Evolutionary conservation across 2,329 filamentous ascomycete species (phyloP), one percentile per base, ranked within the genome.

Genomic region (Lachnellula occidentalis): DNA sequence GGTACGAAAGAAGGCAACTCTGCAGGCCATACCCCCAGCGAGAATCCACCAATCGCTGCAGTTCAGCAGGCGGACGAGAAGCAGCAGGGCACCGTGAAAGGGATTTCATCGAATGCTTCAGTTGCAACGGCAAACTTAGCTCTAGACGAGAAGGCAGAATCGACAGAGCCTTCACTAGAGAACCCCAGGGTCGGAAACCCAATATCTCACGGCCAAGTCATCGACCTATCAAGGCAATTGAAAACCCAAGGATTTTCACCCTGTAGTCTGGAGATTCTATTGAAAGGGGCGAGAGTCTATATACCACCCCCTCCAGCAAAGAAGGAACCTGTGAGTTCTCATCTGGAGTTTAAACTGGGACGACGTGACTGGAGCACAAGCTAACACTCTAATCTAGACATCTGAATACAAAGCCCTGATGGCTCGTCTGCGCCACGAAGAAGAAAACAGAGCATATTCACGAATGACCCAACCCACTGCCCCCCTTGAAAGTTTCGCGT

Each of bases 361-460:
- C 15, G 21, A 22, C 31, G 22, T 4, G 17, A n/a, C 21, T 24
- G 21, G 36, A 41, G 36, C 41, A 14, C 36, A 46, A 36, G 51
- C 57, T 60, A 57, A 60, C 22, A 43, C 12, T 17, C 21, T 53
- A 9, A 56, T 14, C 12, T 31, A 95, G 83, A 87, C 86, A 1
- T 75, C 84, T 7, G 87, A 95, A 72, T 97, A 92, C 74, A 88
- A 90, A 70, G 87, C 86, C 6, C 77, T 96, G 1, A 97, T 97
- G 90, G 84, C 85, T 22, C 84, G 86, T 15, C 82, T 99, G 19
- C 89, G 90, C 59, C 83, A 80, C 57, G 85, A 94, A 65, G 87
- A 92, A 73, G 92, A 97, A 75, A 81, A 85, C 61, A 83, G 87
- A 58, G 79, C 83, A 50, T 99, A 97, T 75, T 81, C 90, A 62